Evolutionary conservation across 2,329 filamentous ascomycete genomes (phyloP), one percentile per base, ranked within the genome.

Genomic region (Catunica adiposa): DNA sequence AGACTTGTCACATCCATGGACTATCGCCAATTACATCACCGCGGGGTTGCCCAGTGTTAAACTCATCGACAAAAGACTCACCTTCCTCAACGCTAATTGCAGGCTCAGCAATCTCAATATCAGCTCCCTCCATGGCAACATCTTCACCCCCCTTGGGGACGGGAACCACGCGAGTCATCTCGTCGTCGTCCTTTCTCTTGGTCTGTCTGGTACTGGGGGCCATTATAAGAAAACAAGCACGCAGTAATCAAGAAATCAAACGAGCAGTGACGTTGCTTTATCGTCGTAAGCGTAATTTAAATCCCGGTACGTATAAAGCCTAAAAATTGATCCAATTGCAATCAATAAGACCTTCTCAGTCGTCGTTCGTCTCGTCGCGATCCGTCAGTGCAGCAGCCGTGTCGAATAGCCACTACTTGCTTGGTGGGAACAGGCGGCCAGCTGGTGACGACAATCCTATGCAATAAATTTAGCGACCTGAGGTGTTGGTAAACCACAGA

Each of bases 151-250:
- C 73, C 62, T 73, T 71, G 31, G 72, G 69, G 65, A 76, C 77
- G 55, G 84, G 83, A 47, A 88, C 83, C 63, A 89, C 84, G 61
- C 88, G 83, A 53, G 84, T 88, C 83, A 88, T 88, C 72, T 87
- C 83, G 63, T 82, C 82, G 62, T 86, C 50, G 64, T 88, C 81
- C 68, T 81, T 82, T 63, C 64, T 66, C 53, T 56, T 56, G 22
- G 42, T 55, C 53, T 58, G 46, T 58, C 53, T 58, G 44, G 50
- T 55, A 25, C 31, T 46, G 42, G 48, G 31, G 40, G 56, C 53
- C 56, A 58, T 58, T 42, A n/a, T 46, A 44, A 20, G 23, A 40
- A 23, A 51, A 15, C 46, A 23, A 20, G 46, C 22, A 17, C 14
- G 15, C 31, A 3, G 15, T 44, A 15, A 44, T 20, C 15, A 44